Evolutionary conservation across 768 basidiomycete species (phyloP).

Genomic region (Termitomyces sp.): DNA sequence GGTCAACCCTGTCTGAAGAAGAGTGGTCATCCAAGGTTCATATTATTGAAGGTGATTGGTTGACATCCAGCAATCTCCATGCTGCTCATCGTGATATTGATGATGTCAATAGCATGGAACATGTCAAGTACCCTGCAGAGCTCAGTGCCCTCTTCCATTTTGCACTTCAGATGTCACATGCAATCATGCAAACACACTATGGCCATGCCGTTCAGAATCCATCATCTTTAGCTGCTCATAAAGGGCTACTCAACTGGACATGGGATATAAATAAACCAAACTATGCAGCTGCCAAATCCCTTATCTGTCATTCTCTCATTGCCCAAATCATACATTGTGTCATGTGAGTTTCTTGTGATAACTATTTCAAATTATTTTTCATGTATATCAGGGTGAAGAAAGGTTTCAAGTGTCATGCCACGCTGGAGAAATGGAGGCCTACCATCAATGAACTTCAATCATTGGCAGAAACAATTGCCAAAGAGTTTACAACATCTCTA

Average conservation of each 20-base stretch:
- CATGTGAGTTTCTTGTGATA: constrained; percentile 13
- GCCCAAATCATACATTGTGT: constrained; percentile 21
- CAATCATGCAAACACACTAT: constrained; percentile 20
- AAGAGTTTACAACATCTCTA: not conserved
- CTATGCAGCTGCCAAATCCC: constrained; percentile 25
- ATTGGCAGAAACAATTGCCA: not conserved
- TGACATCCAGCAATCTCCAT: constrained; percentile 23
- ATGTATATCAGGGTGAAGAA: not conserved
- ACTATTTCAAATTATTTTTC: not conserved
- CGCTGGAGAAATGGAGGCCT: not conserved
- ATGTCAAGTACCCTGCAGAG: too few species aligned
- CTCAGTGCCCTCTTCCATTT: constrained; percentile 22
- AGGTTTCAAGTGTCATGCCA: not conserved
- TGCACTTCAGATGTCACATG: constrained; percentile 21
- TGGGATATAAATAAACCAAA: constrained; percentile 23
- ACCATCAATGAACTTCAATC: not conserved
- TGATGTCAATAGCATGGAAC: constrained; percentile 19
- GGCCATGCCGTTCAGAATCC: constrained; percentile 21
- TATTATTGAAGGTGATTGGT: constrained; percentile 26
- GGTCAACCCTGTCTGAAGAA: constrained; percentile 13
- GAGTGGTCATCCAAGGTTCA: constrained; percentile 18
- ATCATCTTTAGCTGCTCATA: constrained; percentile 20
- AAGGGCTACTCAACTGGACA: constrained; percentile 20
- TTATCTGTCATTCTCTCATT: constrained; percentile 26
- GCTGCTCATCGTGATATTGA: constrained; percentile 18